Evolutionary conservation across 2,329 filamentous ascomycete genomes (phyloP).

Genomic region (Fusarium sororula): DNA sequence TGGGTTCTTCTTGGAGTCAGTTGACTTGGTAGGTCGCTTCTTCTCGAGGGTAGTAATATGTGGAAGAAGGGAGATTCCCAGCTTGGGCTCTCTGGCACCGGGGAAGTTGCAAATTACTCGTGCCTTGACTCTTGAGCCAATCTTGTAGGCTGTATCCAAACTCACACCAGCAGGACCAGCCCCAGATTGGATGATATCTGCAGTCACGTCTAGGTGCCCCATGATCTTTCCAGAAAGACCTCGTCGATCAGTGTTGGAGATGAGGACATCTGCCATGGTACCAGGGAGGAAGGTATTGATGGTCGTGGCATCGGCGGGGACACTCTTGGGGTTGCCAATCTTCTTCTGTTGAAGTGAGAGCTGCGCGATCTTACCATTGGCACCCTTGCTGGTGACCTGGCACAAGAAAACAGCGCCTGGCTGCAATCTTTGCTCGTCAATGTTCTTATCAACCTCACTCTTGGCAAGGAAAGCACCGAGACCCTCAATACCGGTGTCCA

Average conservation of each 20-base stretch:
- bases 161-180: slow-evolving; percentile 74
- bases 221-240: slow-evolving; percentile 92
- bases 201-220: slow-evolving; percentile 89
- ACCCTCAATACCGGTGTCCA: slow-evolving; percentile 84
- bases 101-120: slow-evolving; percentile 91
- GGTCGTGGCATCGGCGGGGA: slow-evolving; percentile 79
- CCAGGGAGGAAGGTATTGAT: slow-evolving; percentile 92
- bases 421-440: slow-evolving; percentile 74
- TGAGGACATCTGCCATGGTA: slow-evolving; percentile 84
- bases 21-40: slow-evolving; percentile 50
- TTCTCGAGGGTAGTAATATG: slow-evolving; percentile 75
- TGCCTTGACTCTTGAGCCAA: slow-evolving; percentile 84
- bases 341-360: slow-evolving; percentile 79
- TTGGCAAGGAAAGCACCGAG: slow-evolving; percentile 86
- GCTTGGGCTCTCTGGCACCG: slow-evolving; percentile 78
- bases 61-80: slow-evolving; percentile 89
- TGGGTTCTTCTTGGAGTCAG: slow-evolving; percentile 57
- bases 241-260: slow-evolving; percentile 76
- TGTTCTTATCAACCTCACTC: slow-evolving; percentile 76
- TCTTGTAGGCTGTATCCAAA: slow-evolving; percentile 80
- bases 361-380: slow-evolving; percentile 86
- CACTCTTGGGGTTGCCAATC: slow-evolving; percentile 71
- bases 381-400: slow-evolving; percentile 76
- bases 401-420: slow-evolving; percentile 88
- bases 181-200: slow-evolving; percentile 90